These are phyloP conservation scores for Lipomyces yamadae DNA, from an alignment of 805 yeast species.

Conservation along the genomic window DNA sequence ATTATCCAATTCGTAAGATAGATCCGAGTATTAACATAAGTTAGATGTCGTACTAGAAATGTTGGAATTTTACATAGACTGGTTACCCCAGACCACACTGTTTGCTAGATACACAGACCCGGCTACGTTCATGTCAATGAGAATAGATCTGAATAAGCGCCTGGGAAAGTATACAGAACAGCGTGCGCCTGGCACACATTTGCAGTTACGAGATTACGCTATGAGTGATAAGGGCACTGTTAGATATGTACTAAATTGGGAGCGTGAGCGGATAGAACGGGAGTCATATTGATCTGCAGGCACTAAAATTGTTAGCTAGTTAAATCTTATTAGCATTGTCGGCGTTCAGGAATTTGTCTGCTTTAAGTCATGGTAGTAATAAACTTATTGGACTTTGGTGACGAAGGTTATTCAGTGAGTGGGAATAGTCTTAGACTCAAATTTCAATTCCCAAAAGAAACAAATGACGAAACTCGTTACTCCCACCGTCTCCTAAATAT, in stretches of 20 bases:
- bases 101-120: conserved; percentile 19
- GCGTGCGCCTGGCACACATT: background rate
- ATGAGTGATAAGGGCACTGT: conserved; percentile 36
- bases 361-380: background rate
- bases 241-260: conserved; percentile 32
- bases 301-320: background rate
- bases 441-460: too few relatives aligned
- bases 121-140: conserved; percentile 28
- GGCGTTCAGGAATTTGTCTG: background rate
- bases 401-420: background rate
- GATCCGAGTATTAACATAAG: background rate
- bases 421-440: background rate
- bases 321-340: background rate
- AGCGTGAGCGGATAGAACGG: conserved; percentile 27
- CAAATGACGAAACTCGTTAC: too few relatives aligned
- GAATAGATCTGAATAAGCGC: conserved; percentile 32
- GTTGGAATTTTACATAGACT: conserved; percentile 36
- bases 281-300: background rate
- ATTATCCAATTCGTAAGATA: background rate
- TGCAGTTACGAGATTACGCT: conserved; percentile 24
- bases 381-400: background rate
- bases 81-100: conserved; percentile 32
- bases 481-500: background rate
- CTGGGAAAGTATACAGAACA: background rate
- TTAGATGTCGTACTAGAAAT: conserved; percentile 33